Percentiles rank a stretch among this genome's conserved stretches.
phyloP scores from a whole-genome alignment of 495 filamentous ascomycete species.

The Jackrogersella multiformis region DNA sequence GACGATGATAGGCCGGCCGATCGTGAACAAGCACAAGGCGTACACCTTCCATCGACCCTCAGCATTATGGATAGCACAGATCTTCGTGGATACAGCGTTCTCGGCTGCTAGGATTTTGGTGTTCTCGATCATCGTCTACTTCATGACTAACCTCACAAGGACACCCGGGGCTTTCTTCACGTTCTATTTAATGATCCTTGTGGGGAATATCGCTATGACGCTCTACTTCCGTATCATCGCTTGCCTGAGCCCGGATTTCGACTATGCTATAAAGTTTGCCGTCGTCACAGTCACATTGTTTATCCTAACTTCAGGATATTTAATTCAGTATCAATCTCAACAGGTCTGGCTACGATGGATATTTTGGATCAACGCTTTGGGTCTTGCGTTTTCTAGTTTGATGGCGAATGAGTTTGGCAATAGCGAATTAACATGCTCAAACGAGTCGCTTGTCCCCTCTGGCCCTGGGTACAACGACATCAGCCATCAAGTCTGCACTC shows the following conservation, averaged over 20 bases:
- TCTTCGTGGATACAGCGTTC: slow-evolving; percentile 79
- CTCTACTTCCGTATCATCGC: slow-evolving; percentile 82
- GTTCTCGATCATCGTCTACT: slow-evolving; percentile 82
- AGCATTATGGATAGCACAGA: slow-evolving; percentile 82
- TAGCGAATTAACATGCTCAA: slow-evolving; percentile 69
- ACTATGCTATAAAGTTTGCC: slow-evolving; percentile 84
- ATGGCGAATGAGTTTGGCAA: slow-evolving; percentile 86
- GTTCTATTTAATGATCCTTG: slow-evolving; percentile 76
- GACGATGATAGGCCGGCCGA: slow-evolving; percentile 76
- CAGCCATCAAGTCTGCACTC: slow-evolving; percentile 76
- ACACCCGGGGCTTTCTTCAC: slow-evolving; percentile 80
- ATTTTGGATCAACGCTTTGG: slow-evolving; percentile 81
- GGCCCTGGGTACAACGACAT: slow-evolving; percentile 72
- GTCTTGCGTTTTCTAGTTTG: slow-evolving; percentile 74
- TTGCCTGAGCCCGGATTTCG: slow-evolving; percentile 83
- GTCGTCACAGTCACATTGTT: slow-evolving; percentile 79
- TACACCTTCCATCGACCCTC: slow-evolving; percentile 83
- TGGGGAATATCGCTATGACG: slow-evolving; percentile 79
- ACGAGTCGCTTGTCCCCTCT: slow-evolving; percentile 70
- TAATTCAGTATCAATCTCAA: slow-evolving; percentile 75
- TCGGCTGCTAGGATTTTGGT: slow-evolving; percentile 71
- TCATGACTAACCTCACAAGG: slow-evolving; percentile 74
- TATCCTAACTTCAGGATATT: slow-evolving; percentile 80
- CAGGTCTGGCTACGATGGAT: slow-evolving; percentile 84
- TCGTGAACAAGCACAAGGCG: slow-evolving; percentile 81